Percentiles rank a stretch among this genome's conserved stretches.
Conservation (phyloP, 2,329 filamentous ascomycete species). For the Microsporum audouinii region DNA sequence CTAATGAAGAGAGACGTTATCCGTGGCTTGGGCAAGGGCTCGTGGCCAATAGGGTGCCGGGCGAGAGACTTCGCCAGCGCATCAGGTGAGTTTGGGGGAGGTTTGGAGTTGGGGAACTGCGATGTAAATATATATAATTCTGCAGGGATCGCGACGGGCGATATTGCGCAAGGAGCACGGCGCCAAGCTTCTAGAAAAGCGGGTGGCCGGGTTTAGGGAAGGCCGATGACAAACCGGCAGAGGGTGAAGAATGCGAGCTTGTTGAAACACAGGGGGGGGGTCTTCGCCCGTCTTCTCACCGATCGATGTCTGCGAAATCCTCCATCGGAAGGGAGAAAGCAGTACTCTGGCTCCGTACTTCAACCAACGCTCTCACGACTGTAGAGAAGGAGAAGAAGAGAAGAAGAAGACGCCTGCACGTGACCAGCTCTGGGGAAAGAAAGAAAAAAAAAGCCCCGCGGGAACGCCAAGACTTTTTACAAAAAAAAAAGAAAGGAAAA, state of each 20-base stretch:
- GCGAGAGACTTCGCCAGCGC: not conserved
- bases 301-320: too few relatives aligned
- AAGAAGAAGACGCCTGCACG: not conserved
- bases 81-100: not conserved
- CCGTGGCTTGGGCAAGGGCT: not conserved
- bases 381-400: too few relatives aligned
- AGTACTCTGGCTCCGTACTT: too few relatives aligned
- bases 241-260: not conserved
- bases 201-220: slow-evolving; percentile 2
- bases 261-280: not conserved
- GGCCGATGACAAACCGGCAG: not conserved
- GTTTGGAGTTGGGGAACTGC: too few relatives aligned
- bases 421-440: not conserved
- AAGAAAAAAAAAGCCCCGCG: not conserved
- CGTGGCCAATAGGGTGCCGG: not conserved
- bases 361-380: too few relatives aligned
- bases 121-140: not conserved
- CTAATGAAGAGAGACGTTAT: not conserved
- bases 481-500: not conserved
- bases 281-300: not conserved
- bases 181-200: slow-evolving; percentile 2
- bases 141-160: not conserved
- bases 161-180: not conserved
- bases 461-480: not conserved
- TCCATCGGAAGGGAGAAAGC: too few relatives aligned